A percentile compares a stretch with the other conserved stretches of the same genome.
Evolutionary conservation across 2,329 filamentous ascomycete genomes (phyloP).

Genomic region (Diaporthe ilicicola): DNA sequence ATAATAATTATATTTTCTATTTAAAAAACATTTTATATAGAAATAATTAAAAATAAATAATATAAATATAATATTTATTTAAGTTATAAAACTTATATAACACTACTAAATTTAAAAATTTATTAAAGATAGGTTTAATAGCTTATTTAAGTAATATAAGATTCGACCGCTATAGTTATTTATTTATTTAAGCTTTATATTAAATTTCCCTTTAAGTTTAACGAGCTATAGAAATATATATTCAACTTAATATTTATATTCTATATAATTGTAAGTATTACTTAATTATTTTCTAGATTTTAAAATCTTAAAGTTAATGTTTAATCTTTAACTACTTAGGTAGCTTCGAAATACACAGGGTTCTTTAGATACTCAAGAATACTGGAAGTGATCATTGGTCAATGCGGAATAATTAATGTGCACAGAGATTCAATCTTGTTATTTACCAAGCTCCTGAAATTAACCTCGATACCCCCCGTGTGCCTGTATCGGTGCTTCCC

Average conservation of each 20-base stretch:
- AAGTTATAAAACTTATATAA: neutral
- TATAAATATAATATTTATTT: neutral
- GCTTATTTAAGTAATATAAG: neutral
- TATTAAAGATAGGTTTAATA: neutral
- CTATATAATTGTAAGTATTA: neutral
- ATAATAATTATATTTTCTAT: neutral
- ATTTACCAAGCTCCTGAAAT: neutral
- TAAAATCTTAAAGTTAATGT: neutral
- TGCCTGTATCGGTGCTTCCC: neutral
- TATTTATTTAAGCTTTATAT: neutral
- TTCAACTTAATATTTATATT: neutral
- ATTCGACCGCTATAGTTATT: neutral
- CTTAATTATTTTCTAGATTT: neutral
- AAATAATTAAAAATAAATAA: neutral
- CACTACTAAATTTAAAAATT: neutral
- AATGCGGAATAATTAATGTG: neutral
- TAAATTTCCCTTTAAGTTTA: neutral
- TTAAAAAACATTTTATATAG: too few species aligned
- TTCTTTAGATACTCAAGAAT: neutral
- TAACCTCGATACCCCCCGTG: neutral
- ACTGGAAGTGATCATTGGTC: neutral
- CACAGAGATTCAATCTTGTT: neutral
- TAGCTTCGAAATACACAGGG: neutral
- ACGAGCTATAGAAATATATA: neutral
- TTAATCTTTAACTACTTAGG: neutral